Percentiles rank a stretch among this genome's conserved stretches.
phyloP scores from a whole-genome alignment of 108 stramenopile genomes.

The Discostella stelligeroides region DNA sequence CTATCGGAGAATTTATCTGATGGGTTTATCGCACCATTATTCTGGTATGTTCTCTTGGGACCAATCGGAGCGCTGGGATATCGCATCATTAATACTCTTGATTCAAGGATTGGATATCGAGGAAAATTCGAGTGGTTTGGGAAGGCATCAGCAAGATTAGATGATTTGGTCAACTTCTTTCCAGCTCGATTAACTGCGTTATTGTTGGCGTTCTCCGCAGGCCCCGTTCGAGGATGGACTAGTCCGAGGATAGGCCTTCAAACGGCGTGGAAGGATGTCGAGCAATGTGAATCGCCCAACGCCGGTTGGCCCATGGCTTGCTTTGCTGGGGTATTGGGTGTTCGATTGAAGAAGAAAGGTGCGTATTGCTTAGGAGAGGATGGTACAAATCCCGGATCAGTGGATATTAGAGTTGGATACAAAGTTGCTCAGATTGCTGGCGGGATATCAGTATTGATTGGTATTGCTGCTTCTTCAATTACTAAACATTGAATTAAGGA shows the following conservation, averaged over 20 bases:
- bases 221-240: slow-evolving; percentile 1
- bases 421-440: slow-evolving; percentile 50
- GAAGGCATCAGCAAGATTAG: slow-evolving; percentile 53
- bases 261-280: slow-evolving; percentile 37
- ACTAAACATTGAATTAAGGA: neutral
- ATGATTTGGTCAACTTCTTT: slow-evolving; percentile 52
- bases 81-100: slow-evolving; percentile 52
- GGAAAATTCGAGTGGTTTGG: slow-evolving; percentile 51
- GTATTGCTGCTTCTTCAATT: slow-evolving; percentile 14
- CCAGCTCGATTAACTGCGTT: slow-evolving; percentile 53
- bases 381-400: slow-evolving; percentile 24
- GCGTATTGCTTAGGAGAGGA: slow-evolving; percentile 35
- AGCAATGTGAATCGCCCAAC: slow-evolving; percentile 52
- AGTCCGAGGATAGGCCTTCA: slow-evolving; percentile 25
- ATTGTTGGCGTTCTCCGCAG: slow-evolving; percentile 23
- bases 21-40: slow-evolving; percentile 48
- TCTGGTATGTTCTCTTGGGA: slow-evolving; percentile 51
- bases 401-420: slow-evolving; percentile 42
- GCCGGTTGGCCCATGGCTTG: slow-evolving; percentile 63
- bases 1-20: slow-evolving; percentile 59
- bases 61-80: slow-evolving; percentile 52
- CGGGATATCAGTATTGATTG: slow-evolving; percentile 31
- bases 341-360: slow-evolving; percentile 42
- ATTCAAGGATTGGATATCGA: slow-evolving; percentile 56
- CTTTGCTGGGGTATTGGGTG: slow-evolving; percentile 52